These are phyloP conservation scores for Fusarium sp. DNA, from an alignment of 2,329 filamentous ascomycete species.

Conservation along the genomic window DNA sequence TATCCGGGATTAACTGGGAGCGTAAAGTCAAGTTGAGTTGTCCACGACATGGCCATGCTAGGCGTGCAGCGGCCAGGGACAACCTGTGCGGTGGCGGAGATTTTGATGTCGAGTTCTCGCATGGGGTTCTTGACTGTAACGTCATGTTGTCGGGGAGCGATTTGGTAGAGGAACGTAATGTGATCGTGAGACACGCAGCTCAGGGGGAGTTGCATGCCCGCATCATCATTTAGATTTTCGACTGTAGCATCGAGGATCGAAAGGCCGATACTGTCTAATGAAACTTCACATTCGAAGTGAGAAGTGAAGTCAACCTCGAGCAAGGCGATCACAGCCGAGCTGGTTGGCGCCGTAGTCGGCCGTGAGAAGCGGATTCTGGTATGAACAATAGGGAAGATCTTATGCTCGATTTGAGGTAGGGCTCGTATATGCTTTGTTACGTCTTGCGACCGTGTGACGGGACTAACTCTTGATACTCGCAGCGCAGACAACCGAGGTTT, in stretches of 20 bases:
- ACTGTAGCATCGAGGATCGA: constrained; percentile 71
- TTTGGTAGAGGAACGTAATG: constrained; percentile 80
- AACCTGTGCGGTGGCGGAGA: constrained; percentile 72
- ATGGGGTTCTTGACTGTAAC: constrained; percentile 61
- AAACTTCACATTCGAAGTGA: constrained; percentile 76
- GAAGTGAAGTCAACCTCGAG: constrained; percentile 82
- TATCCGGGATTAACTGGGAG: constrained; percentile 75
- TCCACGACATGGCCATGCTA: constrained; percentile 76
- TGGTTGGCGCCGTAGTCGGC: constrained; percentile 70
- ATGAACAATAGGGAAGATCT: constrained; percentile 78
- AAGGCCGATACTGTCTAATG: constrained; percentile 72
- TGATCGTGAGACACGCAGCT: constrained; percentile 80
- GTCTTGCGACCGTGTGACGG: constrained; percentile 74
- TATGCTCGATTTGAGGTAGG: constrained; percentile 73
- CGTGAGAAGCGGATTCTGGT: constrained; percentile 81
- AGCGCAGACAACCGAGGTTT: constrained; percentile 79
- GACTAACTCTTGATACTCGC: constrained; percentile 81
- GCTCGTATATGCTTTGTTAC: constrained; percentile 75
- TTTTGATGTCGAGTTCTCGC: constrained; percentile 70
- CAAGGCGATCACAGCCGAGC: constrained; percentile 75
- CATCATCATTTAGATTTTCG: constrained; percentile 68
- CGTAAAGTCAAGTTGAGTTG: constrained; percentile 78
- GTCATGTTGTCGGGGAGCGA: constrained; percentile 68
- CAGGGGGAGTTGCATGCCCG: constrained; percentile 67
- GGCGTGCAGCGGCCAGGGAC: constrained; percentile 72